A percentile compares a stretch with the other conserved stretches of the same genome.
Evolutionary conservation across 148 eudicot genomes (phyloP).

Genomic region (Selenicereus undatus): DNA sequence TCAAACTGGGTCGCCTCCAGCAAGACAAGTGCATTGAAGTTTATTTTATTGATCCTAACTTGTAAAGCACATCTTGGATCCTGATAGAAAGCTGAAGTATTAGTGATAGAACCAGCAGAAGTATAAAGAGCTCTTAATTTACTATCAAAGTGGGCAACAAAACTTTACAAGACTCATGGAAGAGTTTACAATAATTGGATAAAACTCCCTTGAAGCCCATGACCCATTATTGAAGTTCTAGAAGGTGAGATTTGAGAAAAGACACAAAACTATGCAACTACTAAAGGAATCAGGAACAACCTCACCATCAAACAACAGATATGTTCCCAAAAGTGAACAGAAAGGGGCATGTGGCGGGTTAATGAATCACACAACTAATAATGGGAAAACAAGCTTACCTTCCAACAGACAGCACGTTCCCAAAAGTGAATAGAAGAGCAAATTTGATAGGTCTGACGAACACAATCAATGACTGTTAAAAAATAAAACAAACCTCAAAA

Average conservation of each 20-base stretch:
- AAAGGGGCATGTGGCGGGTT: background rate
- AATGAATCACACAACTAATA: background rate
- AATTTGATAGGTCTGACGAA: slow-evolving; percentile 81
- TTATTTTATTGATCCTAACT: background rate
- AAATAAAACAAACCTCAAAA: slow-evolving; percentile 12
- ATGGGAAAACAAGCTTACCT: slow-evolving; percentile 45
- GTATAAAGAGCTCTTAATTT: background rate
- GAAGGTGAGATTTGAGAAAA: background rate
- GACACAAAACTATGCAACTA: background rate
- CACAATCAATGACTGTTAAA: slow-evolving; percentile 64
- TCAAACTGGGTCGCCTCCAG: background rate
- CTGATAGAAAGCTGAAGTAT: background rate
- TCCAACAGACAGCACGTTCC: slow-evolving; percentile 86
- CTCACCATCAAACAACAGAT: background rate
- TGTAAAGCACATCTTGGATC: background rate
- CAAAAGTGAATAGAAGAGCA: slow-evolving; percentile 84
- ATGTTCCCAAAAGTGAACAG: background rate
- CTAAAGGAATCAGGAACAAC: background rate
- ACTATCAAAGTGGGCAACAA: background rate
- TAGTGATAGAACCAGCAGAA: background rate
- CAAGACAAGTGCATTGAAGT: background rate
- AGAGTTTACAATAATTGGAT: background rate
- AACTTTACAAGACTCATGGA: background rate
- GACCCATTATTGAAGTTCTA: background rate
- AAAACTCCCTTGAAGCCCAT: background rate